Evolutionary conservation across 345 rosid species (phyloP).

Genomic region (Syzygium aqueum): DNA sequence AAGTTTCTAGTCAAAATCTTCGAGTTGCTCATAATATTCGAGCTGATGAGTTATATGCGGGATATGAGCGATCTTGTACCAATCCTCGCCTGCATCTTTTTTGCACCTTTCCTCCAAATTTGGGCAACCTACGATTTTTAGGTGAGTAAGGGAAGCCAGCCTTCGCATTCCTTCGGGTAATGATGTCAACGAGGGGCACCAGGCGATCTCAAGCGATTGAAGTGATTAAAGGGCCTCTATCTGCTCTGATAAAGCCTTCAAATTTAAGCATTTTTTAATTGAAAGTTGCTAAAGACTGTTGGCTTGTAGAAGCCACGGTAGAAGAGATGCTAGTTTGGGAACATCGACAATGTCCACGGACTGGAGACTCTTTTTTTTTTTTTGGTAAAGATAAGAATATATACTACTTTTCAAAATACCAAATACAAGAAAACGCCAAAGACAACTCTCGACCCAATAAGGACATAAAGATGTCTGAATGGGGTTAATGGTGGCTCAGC

Average conservation of each 20-base stretch:
- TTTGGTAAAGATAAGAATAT: too few relatives aligned
- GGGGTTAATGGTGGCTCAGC: too few relatives aligned
- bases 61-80: not conserved
- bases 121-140: not conserved
- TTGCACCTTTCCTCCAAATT: not conserved
- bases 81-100: not conserved
- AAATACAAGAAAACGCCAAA: too few relatives aligned
- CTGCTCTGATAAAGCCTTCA: not conserved
- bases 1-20: not conserved
- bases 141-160: not conserved
- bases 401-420: too few relatives aligned
- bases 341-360: slow-evolving; percentile 10
- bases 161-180: not conserved
- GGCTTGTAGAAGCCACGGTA: slow-evolving; percentile 4
- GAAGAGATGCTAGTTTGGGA: slow-evolving; percentile 5
- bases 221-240: not conserved
- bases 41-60: not conserved
- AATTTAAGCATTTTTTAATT: slow-evolving; percentile 7
- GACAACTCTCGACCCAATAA: too few relatives aligned
- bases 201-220: not conserved
- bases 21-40: too few relatives aligned
- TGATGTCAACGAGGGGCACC: not conserved
- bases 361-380: slow-evolving; percentile 2
- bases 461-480: too few relatives aligned
- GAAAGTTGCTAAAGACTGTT: slow-evolving; percentile 3